phyloP scores from a whole-genome alignment of 2,329 filamentous ascomycete species.

The Hypoxylon sp. region DNA sequence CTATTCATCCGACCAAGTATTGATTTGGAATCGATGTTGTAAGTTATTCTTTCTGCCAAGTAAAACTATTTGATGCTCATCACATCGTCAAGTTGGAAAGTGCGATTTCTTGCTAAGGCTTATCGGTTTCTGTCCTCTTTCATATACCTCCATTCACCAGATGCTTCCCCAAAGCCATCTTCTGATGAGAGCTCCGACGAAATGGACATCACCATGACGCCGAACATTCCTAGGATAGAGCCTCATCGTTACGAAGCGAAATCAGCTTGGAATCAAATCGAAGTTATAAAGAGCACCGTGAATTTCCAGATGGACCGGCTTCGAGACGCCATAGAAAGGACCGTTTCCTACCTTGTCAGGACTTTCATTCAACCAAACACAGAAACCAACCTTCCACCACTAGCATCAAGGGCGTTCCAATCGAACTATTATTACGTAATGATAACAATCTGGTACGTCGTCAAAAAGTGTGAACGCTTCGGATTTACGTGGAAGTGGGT shows the following conservation, averaged over 20 bases:
- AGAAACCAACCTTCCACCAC: not conserved
- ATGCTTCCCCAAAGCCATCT: not conserved
- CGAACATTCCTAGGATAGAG: not conserved
- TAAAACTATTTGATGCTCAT: not conserved
- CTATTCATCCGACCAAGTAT: slow-evolving; percentile 10
- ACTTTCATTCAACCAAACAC: slow-evolving; percentile 15
- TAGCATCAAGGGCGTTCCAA: slow-evolving; percentile 1
- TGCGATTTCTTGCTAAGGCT: slow-evolving; percentile 28
- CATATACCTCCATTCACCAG: not conserved
- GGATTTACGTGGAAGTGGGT: slow-evolving; percentile 12
- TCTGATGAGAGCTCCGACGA: slow-evolving; percentile 9
- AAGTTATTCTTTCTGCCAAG: not conserved
- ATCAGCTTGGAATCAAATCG: slow-evolving; percentile 15
- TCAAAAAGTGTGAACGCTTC: slow-evolving; percentile 21
- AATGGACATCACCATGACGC: not conserved
- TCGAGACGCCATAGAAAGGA: slow-evolving; percentile 16
- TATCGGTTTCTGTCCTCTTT: slow-evolving; percentile 21
- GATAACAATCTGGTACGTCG: slow-evolving; percentile 39
- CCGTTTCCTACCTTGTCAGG: slow-evolving; percentile 23
- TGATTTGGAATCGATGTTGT: slow-evolving; percentile 32
- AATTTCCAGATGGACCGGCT: slow-evolving; percentile 18
- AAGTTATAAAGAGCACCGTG: slow-evolving; percentile 3
- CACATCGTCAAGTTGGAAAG: slow-evolving; percentile 23
- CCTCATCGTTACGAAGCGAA: not conserved
- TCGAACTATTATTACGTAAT: slow-evolving; percentile 40